Evolutionary conservation across 768 basidiomycete genomes (phyloP).

Genomic region (Hysterangium stoloniferum): DNA sequence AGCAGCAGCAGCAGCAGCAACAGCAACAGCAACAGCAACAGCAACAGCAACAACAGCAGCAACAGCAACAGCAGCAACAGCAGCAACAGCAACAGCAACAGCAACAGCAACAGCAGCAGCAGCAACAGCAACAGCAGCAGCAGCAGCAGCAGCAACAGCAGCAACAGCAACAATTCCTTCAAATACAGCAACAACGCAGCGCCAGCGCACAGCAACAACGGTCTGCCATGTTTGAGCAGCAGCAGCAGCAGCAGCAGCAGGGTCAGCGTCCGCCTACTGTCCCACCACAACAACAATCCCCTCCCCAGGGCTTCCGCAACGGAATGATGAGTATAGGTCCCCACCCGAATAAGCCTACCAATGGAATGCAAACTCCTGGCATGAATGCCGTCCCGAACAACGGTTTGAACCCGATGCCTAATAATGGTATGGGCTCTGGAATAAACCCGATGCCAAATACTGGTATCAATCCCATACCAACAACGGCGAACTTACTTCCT

Average conservation of each 20-base stretch:
- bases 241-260: conserved; percentile 24
- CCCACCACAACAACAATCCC: conserved; percentile 22
- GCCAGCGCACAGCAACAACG: too few species aligned
- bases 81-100: conserved; percentile 35
- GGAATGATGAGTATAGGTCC: neutral
- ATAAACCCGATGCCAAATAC: conserved; percentile 27
- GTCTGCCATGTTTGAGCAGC: conserved; percentile 20
- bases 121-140: conserved; percentile 12
- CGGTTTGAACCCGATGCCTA: conserved; percentile 16
- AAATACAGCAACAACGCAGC: conserved; percentile 21
- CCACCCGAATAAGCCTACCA: conserved; percentile 16
- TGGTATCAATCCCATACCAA: conserved; percentile 27
- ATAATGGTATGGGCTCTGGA: conserved; percentile 32
- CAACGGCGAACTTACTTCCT: conserved; percentile 41
- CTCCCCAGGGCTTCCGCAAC: conserved; percentile 33
- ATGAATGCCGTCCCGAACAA: too few species aligned
- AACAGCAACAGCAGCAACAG: conserved; percentile 24
- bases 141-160: conserved; percentile 25
- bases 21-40: conserved; percentile 39
- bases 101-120: neutral
- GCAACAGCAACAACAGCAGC: conserved; percentile 20
- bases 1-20: conserved; percentile 28
- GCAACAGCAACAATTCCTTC: conserved; percentile 29
- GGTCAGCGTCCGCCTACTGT: conserved; percentile 30
- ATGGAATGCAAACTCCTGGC: conserved; percentile 30